Evolutionary conservation across 257 asterid genomes (phyloP), one percentile per base, ranked within the genome.

Genomic region (Datura wrightii): DNA sequence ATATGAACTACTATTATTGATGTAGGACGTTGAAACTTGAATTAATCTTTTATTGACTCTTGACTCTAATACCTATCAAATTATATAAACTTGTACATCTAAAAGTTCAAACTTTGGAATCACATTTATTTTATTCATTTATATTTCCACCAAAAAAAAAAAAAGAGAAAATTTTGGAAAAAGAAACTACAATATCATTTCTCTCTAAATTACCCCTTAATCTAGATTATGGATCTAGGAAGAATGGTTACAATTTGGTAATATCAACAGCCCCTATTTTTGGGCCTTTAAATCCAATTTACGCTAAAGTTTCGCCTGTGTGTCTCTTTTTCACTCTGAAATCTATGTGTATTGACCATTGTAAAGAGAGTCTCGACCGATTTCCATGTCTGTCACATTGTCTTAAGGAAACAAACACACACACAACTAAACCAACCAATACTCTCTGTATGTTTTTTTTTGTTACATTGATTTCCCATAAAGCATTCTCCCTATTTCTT

Each of bases 351-450:
- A 48, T 74, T 48, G 81, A 44, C 80, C 80, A 72, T 72, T 72
- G 80, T 74, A 74, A 19, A 48, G n/a, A 48, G 46, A 78, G 63
- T 52, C 56, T 79, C 83, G 24, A 42, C 65, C 84, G 24, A 83
- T 85, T 78, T 83, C 55, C 69, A 65, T 84, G 82, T 56, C 88
- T 80, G 31, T 80, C 85, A 85, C 88, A 70, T 83, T 89, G 87
- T 82, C 79, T 82, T 82, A 82, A 81, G 42, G 60, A 66, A 70
- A 48, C 18, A 39, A 41, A 65, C 34, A 48, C 48, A 67, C 76
- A 85, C 82, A 24, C 2, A 74, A n/a, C 78, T 36, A 65, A 63
- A 63, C 71, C 42, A 63, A 1, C 31, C 31, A 11, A 54, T 65
- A 65, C 48, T 80, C 46, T 58, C 41, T 74, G 39, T 4, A 44